Evolutionary conservation across 176 grass and related monocot species (phyloP).

Genomic region (Triticum aestivum): IWGSC_CS_RefSeq_v2.1 NC_057806.1:601367577-601368076

Average conservation of each 20-base stretch:
- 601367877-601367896: neutral
- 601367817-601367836: conserved; percentile 41
- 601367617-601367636: too few relatives aligned
- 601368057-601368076: neutral
- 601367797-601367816: conserved; percentile 74
- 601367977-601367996: conserved; percentile 72
- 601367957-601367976: conserved; percentile 70
- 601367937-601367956: neutral
- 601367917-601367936: neutral
- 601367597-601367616: neutral
- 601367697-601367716: conserved; percentile 55
- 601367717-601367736: conserved; percentile 48
- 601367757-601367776: conserved; percentile 84
- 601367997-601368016: conserved; percentile 60
- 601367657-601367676: conserved; percentile 8
- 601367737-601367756: conserved; percentile 64
- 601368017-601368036: conserved; percentile 58
- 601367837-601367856: neutral
- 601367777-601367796: conserved; percentile 77
- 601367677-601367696: conserved; percentile 73
- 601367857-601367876: neutral
- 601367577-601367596: neutral
- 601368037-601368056: conserved; percentile 60
- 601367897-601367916: neutral
- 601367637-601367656: neutral